Percentiles rank a stretch among this genome's conserved stretches.
phyloP scores from a whole-genome alignment of 2,329 filamentous ascomycete genomes.

The Cladosporium sphaerospermum region DNA sequence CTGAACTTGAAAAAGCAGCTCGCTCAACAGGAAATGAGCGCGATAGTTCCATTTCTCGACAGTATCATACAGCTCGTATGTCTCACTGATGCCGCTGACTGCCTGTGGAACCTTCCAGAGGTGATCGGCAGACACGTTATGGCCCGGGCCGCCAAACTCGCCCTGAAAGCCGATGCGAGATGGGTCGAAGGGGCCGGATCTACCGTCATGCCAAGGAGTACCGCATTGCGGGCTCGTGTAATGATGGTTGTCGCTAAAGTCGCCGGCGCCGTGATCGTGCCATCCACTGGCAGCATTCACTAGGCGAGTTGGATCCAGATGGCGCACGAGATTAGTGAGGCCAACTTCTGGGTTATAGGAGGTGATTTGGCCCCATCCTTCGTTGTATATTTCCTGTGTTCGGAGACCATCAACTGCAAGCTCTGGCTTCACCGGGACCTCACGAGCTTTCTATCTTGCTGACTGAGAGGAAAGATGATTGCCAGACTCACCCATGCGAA shows the following conservation, averaged over 20 bases:
- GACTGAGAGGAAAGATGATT: too few species aligned
- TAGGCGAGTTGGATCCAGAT: constrained; percentile 57
- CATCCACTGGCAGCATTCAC: constrained; percentile 60
- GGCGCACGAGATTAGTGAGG: constrained; percentile 49
- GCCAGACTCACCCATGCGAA: neutral
- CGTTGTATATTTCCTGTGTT: constrained; percentile 58
- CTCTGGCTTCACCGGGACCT: too few species aligned
- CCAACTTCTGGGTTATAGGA: constrained; percentile 49
- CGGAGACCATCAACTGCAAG: too few species aligned
- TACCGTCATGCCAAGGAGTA: constrained; percentile 57
- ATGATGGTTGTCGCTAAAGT: constrained; percentile 64
- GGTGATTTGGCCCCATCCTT: constrained; percentile 61
- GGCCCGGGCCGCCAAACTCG: constrained; percentile 64
- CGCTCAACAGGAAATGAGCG: constrained; percentile 45
- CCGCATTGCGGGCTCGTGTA: constrained; percentile 67
- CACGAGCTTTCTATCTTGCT: too few species aligned
- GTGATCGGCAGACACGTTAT: constrained; percentile 57
- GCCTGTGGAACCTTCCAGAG: constrained; percentile 59
- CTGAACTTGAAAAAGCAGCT: constrained; percentile 45
- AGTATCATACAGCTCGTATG: constrained; percentile 58
- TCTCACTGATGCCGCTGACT: constrained; percentile 56
- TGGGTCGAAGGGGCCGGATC: constrained; percentile 51
- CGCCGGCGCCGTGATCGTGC: constrained; percentile 61
- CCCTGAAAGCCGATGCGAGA: constrained; percentile 61
- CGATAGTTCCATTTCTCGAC: constrained; percentile 62